Conservation (phyloP, 2,329 filamentous ascomycete genomes). For the Hymenoscyphus repandus region DNA sequence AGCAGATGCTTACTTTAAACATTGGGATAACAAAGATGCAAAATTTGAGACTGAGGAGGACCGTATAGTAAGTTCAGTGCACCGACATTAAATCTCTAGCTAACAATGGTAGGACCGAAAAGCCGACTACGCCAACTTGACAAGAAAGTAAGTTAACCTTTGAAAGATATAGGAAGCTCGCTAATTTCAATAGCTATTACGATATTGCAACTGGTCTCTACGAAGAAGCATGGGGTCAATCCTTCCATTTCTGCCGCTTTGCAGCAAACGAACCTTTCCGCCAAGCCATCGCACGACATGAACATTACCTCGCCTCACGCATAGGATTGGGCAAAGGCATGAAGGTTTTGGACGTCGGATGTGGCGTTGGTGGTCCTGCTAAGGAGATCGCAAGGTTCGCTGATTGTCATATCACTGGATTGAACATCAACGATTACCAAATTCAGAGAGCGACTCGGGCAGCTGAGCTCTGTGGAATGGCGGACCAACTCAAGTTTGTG, state of each 20-base stretch:
- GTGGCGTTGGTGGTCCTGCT: constrained; percentile 91
- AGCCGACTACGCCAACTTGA: constrained; percentile 81
- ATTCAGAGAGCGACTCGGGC: constrained; percentile 89
- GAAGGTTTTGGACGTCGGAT: constrained; percentile 92
- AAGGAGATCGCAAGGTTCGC: constrained; percentile 96
- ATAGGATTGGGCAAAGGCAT: constrained; percentile 82
- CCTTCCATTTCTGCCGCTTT: constrained; percentile 97
- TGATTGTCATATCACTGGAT: constrained; percentile 78
- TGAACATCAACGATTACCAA: constrained; percentile 99
- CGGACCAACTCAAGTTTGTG: constrained; percentile 74
- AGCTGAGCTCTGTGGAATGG: constrained; percentile 73
- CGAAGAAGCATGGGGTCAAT: constrained; percentile 94
- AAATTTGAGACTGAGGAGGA: constrained; percentile 76
- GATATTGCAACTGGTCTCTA: constrained; percentile 95
- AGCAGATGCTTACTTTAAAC: constrained; percentile 91
- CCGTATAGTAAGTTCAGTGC: constrained; percentile 44
- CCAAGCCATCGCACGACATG: constrained; percentile 90
- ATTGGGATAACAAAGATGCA: constrained; percentile 82
- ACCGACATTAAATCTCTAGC: no score
- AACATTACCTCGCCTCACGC: constrained; percentile 91
- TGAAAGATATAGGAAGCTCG: neutral
- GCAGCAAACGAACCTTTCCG: constrained; percentile 79
- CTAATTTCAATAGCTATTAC: constrained; percentile 72
- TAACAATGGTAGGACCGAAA: no score
- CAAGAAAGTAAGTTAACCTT: constrained; percentile 56